Evolutionary conservation across 805 yeast genomes (phyloP), one percentile per base, ranked within the genome.

Genomic region (Jamesozyma spencerorum): DNA sequence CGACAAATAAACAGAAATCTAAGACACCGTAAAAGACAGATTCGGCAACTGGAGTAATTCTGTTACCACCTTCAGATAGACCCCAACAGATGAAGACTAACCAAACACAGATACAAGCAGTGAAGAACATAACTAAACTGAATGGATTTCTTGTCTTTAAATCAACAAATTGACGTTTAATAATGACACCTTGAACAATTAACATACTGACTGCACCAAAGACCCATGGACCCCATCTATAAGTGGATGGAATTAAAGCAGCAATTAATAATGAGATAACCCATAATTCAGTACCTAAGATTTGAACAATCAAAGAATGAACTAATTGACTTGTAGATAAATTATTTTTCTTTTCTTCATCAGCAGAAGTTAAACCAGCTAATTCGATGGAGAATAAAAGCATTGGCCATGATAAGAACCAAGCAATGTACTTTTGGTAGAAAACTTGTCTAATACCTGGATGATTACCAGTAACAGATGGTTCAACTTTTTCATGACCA

Each of bases 161-260:
- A 14, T 41, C 37, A 35, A 44, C 44, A 34, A 65, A 39, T 50
- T 70, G 67, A 34, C 63, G 55, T 32, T 46, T 47, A 19, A 57
- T 24, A 24, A 60, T 31, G 47, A 54, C 37, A 17, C 45, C 45
- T 32, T 70, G 56, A 15, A 66, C 66, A 40, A 65, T 63, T 43
- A 74, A 46, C 58, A 68, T 62, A 29, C 70, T 68, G 43, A 59
- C 58, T 31, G 65, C 65, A 24, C 73, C 77, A 56, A 79, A 74
- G 5, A 74, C 69, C 60, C 73, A 79, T 65, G 74, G 78, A 55
- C 85, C 85, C 83, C 83, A 79, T 57, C 75, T 79, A 60, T 79
- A 79, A 34, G 74, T 60, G 7, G 81, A 69, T 27, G 55, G 47
- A 44, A 79, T 72, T 47, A 79, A 62, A 17, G 72, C 45, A 51